A percentile compares a stretch with the other conserved stretches of the same genome.
Evolutionary conservation across 805 yeast genomes (phyloP).

Genomic region (Brettanomyces anomalus): DNA sequence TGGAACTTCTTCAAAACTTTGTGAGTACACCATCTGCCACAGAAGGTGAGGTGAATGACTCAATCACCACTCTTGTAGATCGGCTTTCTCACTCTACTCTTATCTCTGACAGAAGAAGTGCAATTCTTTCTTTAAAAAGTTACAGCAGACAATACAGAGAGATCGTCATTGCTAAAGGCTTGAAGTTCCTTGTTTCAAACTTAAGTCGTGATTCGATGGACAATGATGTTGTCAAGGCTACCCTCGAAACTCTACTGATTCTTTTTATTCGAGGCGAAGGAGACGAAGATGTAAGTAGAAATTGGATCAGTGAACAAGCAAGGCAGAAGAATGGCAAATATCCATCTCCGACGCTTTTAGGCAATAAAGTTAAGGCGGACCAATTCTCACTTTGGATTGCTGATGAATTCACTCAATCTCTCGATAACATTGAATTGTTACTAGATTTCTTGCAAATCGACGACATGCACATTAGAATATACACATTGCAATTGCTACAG

Average conservation of each 20-base stretch:
- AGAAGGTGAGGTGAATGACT: slow-evolving; percentile 50
- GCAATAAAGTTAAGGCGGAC: slow-evolving; percentile 49
- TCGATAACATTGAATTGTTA: slow-evolving; percentile 37
- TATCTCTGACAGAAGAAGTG: slow-evolving; percentile 82
- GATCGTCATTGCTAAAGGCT: slow-evolving; percentile 78
- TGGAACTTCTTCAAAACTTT: slow-evolving; percentile 27
- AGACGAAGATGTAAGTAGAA: slow-evolving; percentile 55
- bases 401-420: slow-evolving; percentile 74
- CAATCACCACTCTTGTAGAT: slow-evolving; percentile 84
- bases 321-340: slow-evolving; percentile 69
- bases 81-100: slow-evolving; percentile 74
- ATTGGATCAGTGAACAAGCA: slow-evolving; percentile 67
- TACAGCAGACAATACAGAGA: slow-evolving; percentile 86
- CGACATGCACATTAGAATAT: slow-evolving; percentile 73
- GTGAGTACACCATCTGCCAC: slow-evolving; percentile 25
- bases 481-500: slow-evolving; percentile 77
- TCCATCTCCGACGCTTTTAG: slow-evolving; percentile 60
- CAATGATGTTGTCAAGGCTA: slow-evolving; percentile 59
- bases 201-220: slow-evolving; percentile 61
- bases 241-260: slow-evolving; percentile 77
- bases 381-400: slow-evolving; percentile 93
- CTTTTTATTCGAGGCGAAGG: slow-evolving; percentile 60
- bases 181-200: slow-evolving; percentile 62
- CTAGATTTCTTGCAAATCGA: slow-evolving; percentile 34
- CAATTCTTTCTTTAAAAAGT: slow-evolving; percentile 80